phyloP scores from a whole-genome alignment of 1,139 yeast genomes.

The Blastobotrys proliferans region DNA sequence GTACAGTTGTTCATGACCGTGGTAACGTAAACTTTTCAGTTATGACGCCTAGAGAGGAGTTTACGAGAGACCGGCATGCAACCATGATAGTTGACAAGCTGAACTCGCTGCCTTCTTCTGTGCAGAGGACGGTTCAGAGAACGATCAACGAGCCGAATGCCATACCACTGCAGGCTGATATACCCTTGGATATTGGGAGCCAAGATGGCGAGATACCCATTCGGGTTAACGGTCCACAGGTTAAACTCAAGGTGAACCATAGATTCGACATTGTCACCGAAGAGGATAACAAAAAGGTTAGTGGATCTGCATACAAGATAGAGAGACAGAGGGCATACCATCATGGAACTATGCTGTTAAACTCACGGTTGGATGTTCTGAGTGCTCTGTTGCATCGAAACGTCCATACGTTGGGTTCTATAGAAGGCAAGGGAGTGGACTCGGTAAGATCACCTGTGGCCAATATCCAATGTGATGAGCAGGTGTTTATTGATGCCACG shows the following conservation, averaged over 20 bases:
- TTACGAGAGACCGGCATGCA: conserved; percentile 63
- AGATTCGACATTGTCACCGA: conserved; percentile 74
- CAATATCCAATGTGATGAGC: conserved; percentile 50
- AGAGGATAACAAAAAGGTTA: conserved; percentile 52
- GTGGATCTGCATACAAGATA: conserved; percentile 89
- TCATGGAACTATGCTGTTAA: conserved; percentile 91
- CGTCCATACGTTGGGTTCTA: conserved; percentile 41
- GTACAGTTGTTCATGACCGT: conserved; percentile 92
- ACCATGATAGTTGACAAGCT: conserved; percentile 49
- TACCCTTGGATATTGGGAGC: neutral
- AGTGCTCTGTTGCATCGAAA: conserved; percentile 54
- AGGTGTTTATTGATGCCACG: conserved; percentile 48
- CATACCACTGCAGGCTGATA: neutral
- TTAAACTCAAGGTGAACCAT: conserved; percentile 49
- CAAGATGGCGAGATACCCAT: conserved; percentile 13
- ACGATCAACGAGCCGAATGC: conserved; percentile 1
- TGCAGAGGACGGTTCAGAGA: conserved; percentile 10
- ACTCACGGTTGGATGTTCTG: conserved; percentile 57
- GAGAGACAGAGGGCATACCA: conserved; percentile 83
- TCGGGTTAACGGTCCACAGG: conserved; percentile 29
- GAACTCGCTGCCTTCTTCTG: conserved; percentile 32
- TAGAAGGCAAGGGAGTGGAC: conserved; percentile 60
- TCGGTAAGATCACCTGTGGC: conserved; percentile 77
- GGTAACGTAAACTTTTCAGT: conserved; percentile 88
- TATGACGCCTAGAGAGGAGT: conserved; percentile 64